phyloP scores from a whole-genome alignment of 306 rosid genomes.

The Biancaea sappan region DNA sequence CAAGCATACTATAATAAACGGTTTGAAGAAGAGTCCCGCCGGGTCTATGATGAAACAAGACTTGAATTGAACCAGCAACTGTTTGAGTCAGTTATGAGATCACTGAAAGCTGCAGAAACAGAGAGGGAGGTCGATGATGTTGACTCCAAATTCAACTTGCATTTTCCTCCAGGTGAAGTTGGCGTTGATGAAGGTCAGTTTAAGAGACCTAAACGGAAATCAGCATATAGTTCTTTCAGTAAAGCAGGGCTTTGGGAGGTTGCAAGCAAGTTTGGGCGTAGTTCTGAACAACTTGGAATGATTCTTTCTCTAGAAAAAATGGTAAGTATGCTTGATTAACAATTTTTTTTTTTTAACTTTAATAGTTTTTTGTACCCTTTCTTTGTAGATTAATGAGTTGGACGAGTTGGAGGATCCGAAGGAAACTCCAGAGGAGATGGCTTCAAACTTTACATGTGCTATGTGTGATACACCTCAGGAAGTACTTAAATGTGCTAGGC shows the following conservation, averaged over 20 bases:
- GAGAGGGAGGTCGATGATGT: conserved; percentile 99
- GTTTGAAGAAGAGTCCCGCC: conserved; percentile 84
- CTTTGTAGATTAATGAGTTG: conserved; percentile 72
- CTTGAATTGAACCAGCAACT: conserved; percentile 68
- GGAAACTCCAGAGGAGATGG: conserved; percentile 98
- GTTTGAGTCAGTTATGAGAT: conserved; percentile 88
- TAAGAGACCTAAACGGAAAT: conserved; percentile 93
- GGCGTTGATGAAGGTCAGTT: conserved; percentile 94
- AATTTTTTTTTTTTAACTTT: conserved; percentile 32
- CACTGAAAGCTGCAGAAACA: conserved; percentile 89
- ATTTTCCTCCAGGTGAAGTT: conserved; percentile 93
- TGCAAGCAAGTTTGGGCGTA: conserved; percentile 91
- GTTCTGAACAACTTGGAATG: conserved; percentile 94
- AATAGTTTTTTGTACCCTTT: conserved; percentile 15
- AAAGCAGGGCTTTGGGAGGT: conserved; percentile 99
- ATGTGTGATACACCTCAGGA: conserved; percentile 87
- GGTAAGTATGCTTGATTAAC: conserved; percentile 53
- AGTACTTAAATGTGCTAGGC: conserved; percentile 94
- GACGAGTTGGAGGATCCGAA: conserved; percentile 96
- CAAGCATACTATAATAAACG: conserved; percentile 76
- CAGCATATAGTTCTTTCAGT: conserved; percentile 67
- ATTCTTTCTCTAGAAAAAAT: conserved; percentile 68
- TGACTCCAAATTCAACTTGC: conserved; percentile 94
- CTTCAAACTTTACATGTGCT: conserved; percentile 87
- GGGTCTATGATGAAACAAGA: conserved; percentile 76